Conservation (phyloP, 768 basidiomycete genomes). For the Pisolithus sp. region DNA sequence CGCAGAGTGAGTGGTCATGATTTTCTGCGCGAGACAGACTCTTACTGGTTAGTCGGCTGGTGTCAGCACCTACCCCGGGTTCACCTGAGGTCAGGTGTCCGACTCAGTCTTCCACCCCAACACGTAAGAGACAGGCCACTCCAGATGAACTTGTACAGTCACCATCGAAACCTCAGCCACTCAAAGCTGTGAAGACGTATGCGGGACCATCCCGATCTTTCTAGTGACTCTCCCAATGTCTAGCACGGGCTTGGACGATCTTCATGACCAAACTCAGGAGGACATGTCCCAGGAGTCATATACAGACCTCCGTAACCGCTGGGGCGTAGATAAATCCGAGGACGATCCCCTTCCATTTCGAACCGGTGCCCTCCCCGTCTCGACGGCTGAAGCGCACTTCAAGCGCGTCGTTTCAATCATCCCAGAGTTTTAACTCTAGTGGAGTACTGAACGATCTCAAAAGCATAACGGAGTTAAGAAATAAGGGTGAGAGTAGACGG, state of each 20-base stretch:
- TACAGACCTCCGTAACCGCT: conserved; percentile 62
- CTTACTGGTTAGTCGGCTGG: neutral
- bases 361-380: conserved; percentile 2
- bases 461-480: conserved; percentile 75
- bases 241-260: conserved; percentile 12
- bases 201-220: conserved; percentile 77
- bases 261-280: conserved; percentile 36
- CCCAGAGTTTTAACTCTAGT: conserved; percentile 31
- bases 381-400: conserved; percentile 11
- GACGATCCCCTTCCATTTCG: conserved; percentile 50
- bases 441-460: conserved; percentile 71
- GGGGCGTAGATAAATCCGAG: conserved; percentile 78
- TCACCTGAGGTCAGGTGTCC: conserved; percentile 16
- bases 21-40: neutral
- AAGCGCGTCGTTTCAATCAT: conserved; percentile 32
- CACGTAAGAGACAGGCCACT: conserved; percentile 20
- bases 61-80: neutral
- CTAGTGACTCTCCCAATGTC: conserved; percentile 50
- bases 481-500: conserved; percentile 71
- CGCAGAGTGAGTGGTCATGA: neutral
- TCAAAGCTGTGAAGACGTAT: conserved; percentile 54
- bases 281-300: conserved; percentile 68
- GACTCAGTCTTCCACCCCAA: conserved; percentile 17
- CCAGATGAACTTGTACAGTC: conserved; percentile 19
- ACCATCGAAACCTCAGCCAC: conserved; percentile 21